Base-by-base conservation (phyloP, 257 asterid species). In the Plantago ovata region DNA sequence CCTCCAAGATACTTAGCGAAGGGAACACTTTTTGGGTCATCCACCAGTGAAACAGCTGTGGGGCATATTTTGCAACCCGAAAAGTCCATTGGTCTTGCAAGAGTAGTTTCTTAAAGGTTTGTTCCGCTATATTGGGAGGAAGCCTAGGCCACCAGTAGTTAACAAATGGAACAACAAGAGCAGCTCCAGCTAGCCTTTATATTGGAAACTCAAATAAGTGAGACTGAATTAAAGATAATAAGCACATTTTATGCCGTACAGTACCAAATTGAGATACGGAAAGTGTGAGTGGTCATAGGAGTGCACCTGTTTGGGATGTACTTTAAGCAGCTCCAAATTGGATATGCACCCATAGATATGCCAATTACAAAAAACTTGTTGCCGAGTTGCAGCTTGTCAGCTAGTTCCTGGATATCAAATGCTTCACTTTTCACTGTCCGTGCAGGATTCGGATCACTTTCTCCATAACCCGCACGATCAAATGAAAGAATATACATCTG, bases 391-490 rank as follows among this genome's bases (percentile, higher is more conserved):
- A 92, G 53, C 60, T 70, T 78, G 69, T 92, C 96, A 19, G 94
- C 98, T 32, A 92, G 76, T 71, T 92, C 96, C 48, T 88, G 90
- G 14, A 92, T 85, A 69, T 92, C 98, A 18, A 83, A 80, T 10
- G 95, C 88, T 63, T 85, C 94, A 47, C 87, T 92, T 66, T 82
- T 88, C 19, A 88, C 54, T 1, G 96, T 77, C 24, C 95, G 76
- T 57, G 74, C 79, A 21, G 93, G 86, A 67, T 91, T 83, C 39
- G 92, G 94, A 72, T 85, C 94, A 57, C 98, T 92, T 46, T 92
- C 95, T 3, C 98, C 97, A 74, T 92, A 92, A 49, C 98, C 98
- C 6, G 98, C 95, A 66, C 96, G 84, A 61, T 92, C 96, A 38
- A 69, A 88, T 46, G 79, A 60, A 62, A 88, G 57, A 48, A 92